Conservation (phyloP, 2,329 filamentous ascomycete genomes). For the Zymoseptoria tritici region DNA sequence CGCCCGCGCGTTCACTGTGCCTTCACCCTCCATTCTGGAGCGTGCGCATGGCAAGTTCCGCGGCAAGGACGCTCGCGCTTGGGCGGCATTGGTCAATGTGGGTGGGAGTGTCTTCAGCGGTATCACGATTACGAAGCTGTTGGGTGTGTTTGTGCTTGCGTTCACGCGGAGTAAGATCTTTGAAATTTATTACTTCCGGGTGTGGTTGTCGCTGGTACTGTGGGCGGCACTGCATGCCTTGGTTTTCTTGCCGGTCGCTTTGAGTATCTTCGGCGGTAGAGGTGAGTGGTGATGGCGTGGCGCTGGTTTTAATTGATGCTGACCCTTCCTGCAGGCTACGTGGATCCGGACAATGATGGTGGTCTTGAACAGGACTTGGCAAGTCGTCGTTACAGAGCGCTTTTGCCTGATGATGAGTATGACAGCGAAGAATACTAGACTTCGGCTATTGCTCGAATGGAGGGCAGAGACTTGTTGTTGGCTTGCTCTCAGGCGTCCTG, state of each 20-base stretch:
- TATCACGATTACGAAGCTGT: constrained; percentile 90
- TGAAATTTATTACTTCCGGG: constrained; percentile 97
- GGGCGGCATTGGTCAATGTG: constrained; percentile 90
- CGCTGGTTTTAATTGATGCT: constrained; percentile 3
- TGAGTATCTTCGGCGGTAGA: constrained; percentile 77
- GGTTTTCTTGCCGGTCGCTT: constrained; percentile 80
- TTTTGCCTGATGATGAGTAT: constrained; percentile 68
- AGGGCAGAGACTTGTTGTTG: background rate
- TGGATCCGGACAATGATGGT: constrained; percentile 79
- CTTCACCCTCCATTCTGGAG: constrained; percentile 73
- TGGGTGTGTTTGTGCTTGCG: constrained; percentile 84
- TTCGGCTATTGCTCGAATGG: background rate
- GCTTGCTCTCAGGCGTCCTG: background rate
- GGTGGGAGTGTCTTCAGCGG: constrained; percentile 91
- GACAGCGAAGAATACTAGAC: constrained; percentile 58
- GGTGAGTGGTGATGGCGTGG: constrained; percentile 40
- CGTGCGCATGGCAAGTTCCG: constrained; percentile 67
- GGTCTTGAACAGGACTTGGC: constrained; percentile 85
- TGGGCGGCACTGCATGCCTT: constrained; percentile 85
- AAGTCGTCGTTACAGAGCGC: constrained; percentile 66
- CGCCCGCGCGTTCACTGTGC: constrained; percentile 92
- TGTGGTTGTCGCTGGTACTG: constrained; percentile 86
- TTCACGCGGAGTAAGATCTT: constrained; percentile 98
- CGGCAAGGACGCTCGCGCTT: constrained; percentile 75
- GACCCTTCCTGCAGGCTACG: constrained; percentile 53